These are phyloP conservation scores for Populus simonii DNA, from an alignment of 345 rosid genomes.

Conservation along the genomic window DNA sequence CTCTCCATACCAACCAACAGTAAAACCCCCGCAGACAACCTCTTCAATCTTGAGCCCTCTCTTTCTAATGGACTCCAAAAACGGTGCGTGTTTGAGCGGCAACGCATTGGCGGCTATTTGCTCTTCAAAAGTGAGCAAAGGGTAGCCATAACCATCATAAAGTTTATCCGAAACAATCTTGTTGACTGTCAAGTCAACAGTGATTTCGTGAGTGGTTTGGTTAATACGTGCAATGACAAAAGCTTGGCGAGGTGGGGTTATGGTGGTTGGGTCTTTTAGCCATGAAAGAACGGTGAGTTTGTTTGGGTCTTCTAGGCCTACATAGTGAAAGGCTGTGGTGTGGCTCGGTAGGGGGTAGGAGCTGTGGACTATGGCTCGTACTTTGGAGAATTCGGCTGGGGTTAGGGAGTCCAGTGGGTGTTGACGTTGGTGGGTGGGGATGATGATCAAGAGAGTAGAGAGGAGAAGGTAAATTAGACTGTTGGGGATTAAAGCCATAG, in stretches of 20 bases:
- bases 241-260: conserved; percentile 37
- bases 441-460: not conserved
- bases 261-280: conserved; percentile 12
- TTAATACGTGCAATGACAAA: conserved; percentile 31
- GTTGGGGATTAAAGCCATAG: conserved; percentile 12
- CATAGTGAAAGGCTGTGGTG: conserved; percentile 31
- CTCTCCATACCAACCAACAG: conserved; percentile 40
- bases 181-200: conserved; percentile 19
- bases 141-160: conserved; percentile 35
- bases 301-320: conserved; percentile 38
- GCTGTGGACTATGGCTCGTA: conserved; percentile 12
- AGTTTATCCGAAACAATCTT: conserved; percentile 13
- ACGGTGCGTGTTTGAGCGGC: conserved; percentile 25
- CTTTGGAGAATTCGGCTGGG: conserved; percentile 23
- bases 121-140: conserved; percentile 27
- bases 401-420: conserved; percentile 32
- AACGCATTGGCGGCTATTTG: conserved; percentile 13
- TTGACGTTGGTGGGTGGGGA: conserved; percentile 12
- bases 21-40: conserved; percentile 19
- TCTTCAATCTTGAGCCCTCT: conserved; percentile 33
- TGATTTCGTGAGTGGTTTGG: conserved; percentile 29
- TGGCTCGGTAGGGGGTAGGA: conserved; percentile 11
- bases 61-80: conserved; percentile 23
- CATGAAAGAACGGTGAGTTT: conserved; percentile 31
- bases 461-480: conserved; percentile 7